Evolutionary conservation across 1,284 basidiomycete genomes (phyloP), one percentile per base, ranked within the genome.

Genomic region (Paramarasmius palmivorus): DNA sequence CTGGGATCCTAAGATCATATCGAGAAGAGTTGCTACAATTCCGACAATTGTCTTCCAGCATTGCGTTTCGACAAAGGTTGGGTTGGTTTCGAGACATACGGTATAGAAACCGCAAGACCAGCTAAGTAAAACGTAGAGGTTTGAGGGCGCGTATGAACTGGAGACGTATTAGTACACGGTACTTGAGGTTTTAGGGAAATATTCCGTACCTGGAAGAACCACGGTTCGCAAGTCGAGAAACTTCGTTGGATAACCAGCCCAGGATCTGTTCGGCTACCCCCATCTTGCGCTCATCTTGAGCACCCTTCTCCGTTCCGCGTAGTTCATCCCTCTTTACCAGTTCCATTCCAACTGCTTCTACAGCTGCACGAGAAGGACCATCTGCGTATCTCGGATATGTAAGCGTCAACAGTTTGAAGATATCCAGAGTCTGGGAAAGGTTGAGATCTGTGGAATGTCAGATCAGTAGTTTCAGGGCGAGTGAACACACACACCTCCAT

Each of bases 371-470:
- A 2, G 92, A 94, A 49, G 75, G 66, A 2, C 79, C 70, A 65
- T 95, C 92, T 42, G 82, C 72, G 73, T 93, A 93, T 60, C 86
- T 83, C 12, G 89, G 79, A 65, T 91, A 89, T 0, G 89, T 93
- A 41, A 84, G 71, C 1, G 86, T 86, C 44, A 94, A 71, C 1
- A 93, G 71, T 57, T 78, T 77, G 68, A 93, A 88, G 26, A 95
- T 67, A 63, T 93, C 90, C 66, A 86, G 65, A 17, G 76, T 77
- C 64, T 92, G 86, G 0, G 80, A 73, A 35, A 87, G 70, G 45
- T 73, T 76, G 46, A 93, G 73, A 63, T 88, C 89, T 92, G 53
- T 23, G 54, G 52, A 29, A 44, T 48, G 41, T n/a, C 52, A 50
- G 54, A 50, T 40, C 49, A 51, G 56, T 26, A 49, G 49, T 20